Conservation (phyloP, 768 basidiomycete species). For the Xerocomus brunneocitrinus region DNA sequence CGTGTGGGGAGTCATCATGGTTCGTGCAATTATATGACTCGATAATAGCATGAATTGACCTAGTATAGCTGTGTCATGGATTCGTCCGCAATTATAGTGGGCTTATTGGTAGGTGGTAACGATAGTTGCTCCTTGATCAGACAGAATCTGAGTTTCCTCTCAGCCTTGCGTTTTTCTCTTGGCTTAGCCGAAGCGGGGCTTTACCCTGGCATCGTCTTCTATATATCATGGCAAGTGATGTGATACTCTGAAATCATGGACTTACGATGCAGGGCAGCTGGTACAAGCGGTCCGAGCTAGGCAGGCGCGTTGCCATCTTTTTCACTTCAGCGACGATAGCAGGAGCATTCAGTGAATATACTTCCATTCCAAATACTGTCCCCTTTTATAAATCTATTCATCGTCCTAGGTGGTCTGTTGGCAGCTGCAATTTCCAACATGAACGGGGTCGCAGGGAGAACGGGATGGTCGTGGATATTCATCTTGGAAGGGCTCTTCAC, state of each 20-base stretch:
- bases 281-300: constrained; percentile 77
- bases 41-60: background rate
- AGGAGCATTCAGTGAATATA: constrained; percentile 61
- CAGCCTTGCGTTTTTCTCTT: constrained; percentile 59
- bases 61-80: constrained; percentile 55
- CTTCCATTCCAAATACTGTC: background rate
- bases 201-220: constrained; percentile 54
- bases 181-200: constrained; percentile 51
- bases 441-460: constrained; percentile 60
- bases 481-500: constrained; percentile 73
- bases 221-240: constrained; percentile 48
- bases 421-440: constrained; percentile 67
- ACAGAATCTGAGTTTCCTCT: background rate
- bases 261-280: constrained; percentile 41
- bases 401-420: constrained; percentile 50
- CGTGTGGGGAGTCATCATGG: constrained; percentile 34
- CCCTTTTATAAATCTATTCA: background rate
- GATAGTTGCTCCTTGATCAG: background rate
- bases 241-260: background rate
- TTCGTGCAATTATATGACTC: constrained; percentile 31
- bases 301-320: constrained; percentile 66
- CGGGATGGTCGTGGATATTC: constrained; percentile 71
- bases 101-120: constrained; percentile 45
- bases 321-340: constrained; percentile 78
- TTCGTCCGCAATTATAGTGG: constrained; percentile 56